These are phyloP conservation scores for Trichothecium roseum DNA, from an alignment of 2,329 filamentous ascomycete species.

Conservation along the genomic window DNA sequence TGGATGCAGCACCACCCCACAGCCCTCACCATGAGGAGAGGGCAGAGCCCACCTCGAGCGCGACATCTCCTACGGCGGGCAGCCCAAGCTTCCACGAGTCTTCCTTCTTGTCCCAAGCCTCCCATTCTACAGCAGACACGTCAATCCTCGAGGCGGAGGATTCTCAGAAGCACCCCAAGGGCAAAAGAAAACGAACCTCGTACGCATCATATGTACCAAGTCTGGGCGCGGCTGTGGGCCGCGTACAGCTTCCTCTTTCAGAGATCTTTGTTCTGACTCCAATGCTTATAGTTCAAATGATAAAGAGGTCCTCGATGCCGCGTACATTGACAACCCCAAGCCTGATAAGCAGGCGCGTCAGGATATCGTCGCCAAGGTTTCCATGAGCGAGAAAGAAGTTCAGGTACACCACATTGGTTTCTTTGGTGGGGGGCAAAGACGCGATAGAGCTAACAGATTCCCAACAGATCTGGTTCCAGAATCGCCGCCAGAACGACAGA, in stretches of 20 bases:
- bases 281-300: constrained; percentile 60
- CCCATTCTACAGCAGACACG: background rate
- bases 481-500: constrained; percentile 84
- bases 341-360: constrained; percentile 83
- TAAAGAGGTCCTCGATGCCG: constrained; percentile 77
- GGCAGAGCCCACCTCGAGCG: too few relatives aligned
- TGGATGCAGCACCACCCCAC: too few relatives aligned
- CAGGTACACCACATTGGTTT: constrained; percentile 53
- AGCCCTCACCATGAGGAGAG: too few relatives aligned
- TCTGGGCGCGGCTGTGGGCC: too few relatives aligned
- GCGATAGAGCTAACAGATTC: background rate
- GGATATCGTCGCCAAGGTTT: constrained; percentile 74
- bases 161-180: constrained; percentile 41
- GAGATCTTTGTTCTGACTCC: background rate
- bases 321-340: constrained; percentile 77
- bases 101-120: background rate
- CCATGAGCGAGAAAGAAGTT: constrained; percentile 89
- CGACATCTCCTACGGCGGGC: constrained; percentile 13
- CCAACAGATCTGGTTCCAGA: constrained; percentile 93
- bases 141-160: constrained; percentile 7
- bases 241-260: too few relatives aligned
- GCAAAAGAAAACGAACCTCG: constrained; percentile 54
- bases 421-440: background rate
- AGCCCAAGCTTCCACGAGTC: background rate
- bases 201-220: constrained; percentile 27